These are phyloP conservation scores for Diaporthe batatas DNA, from an alignment of 2,329 filamentous ascomycete genomes.

Conservation along the genomic window DNA sequence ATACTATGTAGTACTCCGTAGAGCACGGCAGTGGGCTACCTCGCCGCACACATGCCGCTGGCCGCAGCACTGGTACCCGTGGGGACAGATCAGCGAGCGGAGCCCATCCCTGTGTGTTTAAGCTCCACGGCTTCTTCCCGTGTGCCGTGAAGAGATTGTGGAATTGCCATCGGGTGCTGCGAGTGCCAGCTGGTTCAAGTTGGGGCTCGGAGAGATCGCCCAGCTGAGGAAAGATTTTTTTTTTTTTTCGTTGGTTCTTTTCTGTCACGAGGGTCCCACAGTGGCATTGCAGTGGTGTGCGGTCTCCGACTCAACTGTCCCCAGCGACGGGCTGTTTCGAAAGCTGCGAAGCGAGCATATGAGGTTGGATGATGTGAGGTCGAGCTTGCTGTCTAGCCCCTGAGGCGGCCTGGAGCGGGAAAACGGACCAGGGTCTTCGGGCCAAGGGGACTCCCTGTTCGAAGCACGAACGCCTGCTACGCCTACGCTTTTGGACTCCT, in stretches of 20 bases:
- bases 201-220: constrained; percentile 5
- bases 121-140: constrained; percentile 26
- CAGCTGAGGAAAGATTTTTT: neutral
- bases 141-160: constrained; percentile 26
- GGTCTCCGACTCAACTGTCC: neutral
- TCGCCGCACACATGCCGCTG: constrained; percentile 14
- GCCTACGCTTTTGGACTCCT: constrained; percentile 14
- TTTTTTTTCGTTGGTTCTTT: neutral
- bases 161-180: neutral
- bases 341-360: constrained; percentile 25
- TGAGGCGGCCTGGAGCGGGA: constrained; percentile 27
- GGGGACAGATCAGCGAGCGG: constrained; percentile 29
- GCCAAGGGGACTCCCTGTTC: constrained; percentile 16
- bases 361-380: constrained; percentile 27
- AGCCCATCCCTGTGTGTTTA: constrained; percentile 9
- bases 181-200: constrained; percentile 5
- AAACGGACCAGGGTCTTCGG: constrained; percentile 13
- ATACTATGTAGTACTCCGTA: no score
- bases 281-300: constrained; percentile 5
- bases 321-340: constrained; percentile 22
- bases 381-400: constrained; percentile 9
- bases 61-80: constrained; percentile 18
- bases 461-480: constrained; percentile 26
- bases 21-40: neutral
- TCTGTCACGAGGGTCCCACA: constrained; percentile 10